Evolutionary conservation across 768 basidiomycete genomes (phyloP).

Genomic region (Calocybe gangraenosa): DNA sequence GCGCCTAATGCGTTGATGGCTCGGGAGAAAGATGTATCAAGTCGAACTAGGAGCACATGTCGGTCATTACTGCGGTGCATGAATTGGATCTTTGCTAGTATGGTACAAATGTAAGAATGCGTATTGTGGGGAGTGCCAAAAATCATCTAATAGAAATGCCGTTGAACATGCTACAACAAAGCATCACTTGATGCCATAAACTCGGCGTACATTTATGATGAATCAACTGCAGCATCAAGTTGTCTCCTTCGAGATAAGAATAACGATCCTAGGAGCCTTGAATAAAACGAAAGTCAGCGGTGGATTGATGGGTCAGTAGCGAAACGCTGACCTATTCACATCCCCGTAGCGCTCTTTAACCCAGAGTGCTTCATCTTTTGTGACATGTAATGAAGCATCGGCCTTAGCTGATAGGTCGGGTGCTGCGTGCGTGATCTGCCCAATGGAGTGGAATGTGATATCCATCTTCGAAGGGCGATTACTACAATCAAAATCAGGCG

Average conservation of each 20-base stretch:
- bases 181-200: not conserved
- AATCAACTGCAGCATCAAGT: conserved; percentile 16
- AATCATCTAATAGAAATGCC: no score
- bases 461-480: not conserved
- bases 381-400: not conserved
- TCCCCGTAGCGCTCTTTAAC: conserved; percentile 62
- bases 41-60: no score
- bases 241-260: conserved; percentile 59
- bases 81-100: conserved; percentile 4
- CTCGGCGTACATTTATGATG: conserved; percentile 1
- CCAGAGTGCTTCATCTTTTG: conserved; percentile 33
- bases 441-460: not conserved
- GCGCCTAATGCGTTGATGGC: no score
- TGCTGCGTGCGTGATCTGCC: conserved; percentile 1
- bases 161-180: no score
- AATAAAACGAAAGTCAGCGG: conserved; percentile 2
- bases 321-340: conserved; percentile 49
- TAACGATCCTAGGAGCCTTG: conserved; percentile 58
- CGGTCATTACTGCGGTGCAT: no score
- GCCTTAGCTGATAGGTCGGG: not conserved
- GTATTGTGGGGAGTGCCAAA: not conserved
- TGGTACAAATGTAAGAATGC: conserved; percentile 13
- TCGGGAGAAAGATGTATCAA: no score
- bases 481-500: not conserved
- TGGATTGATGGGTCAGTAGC: conserved; percentile 1